phyloP scores from a whole-genome alignment of 202 grass and related monocot genomes.

The Panicum hallii region DNA sequence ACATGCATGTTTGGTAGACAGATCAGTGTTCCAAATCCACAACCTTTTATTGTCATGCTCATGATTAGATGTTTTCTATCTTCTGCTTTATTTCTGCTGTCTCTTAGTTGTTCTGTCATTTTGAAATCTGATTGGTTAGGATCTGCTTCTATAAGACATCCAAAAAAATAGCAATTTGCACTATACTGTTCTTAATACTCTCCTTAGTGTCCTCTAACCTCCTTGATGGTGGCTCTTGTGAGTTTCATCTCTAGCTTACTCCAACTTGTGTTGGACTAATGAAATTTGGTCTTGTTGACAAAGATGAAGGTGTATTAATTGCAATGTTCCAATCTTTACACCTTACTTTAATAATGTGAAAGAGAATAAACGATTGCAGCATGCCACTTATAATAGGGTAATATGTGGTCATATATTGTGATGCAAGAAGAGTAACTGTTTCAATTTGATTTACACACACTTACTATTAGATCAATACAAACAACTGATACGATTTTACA shows the following conservation, averaged over 20 bases:
- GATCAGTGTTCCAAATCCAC: background rate
- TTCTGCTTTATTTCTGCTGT: background rate
- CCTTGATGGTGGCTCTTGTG: background rate
- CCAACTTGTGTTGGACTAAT: background rate
- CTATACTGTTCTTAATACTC: background rate
- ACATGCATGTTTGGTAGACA: background rate
- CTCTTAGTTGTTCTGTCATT: background rate
- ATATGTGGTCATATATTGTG: background rate
- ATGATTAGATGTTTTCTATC: background rate
- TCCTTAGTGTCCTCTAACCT: background rate
- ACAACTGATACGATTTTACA: background rate
- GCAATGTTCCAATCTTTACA: background rate
- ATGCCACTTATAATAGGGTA: background rate
- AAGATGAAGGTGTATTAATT: background rate
- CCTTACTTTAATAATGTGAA: background rate
- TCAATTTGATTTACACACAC: background rate
- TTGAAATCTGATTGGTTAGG: background rate
- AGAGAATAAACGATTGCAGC: background rate
- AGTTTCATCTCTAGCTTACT: background rate
- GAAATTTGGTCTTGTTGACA: background rate
- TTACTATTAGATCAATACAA: background rate
- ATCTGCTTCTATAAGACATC: background rate
- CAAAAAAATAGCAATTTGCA: background rate
- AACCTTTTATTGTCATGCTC: background rate
- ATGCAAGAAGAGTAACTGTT: background rate